phyloP scores from a whole-genome alignment of 768 basidiomycete genomes.

The Agaricus subrufescens region DNA sequence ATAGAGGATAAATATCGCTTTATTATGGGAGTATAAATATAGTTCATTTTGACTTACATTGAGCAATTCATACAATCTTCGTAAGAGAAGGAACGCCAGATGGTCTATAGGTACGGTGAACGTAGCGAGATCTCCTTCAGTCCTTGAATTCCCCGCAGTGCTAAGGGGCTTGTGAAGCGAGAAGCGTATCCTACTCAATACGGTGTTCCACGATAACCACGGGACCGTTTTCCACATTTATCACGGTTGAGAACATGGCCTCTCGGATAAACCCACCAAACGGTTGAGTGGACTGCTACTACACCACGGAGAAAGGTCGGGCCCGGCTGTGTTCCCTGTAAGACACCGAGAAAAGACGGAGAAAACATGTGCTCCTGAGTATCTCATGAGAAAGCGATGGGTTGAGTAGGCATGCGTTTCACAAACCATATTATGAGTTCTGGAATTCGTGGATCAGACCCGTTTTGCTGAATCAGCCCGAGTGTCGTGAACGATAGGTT shows the following conservation, averaged over 20 bases:
- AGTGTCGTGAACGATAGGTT: not conserved
- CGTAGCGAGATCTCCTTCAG: too few species aligned
- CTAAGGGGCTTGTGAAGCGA: not conserved
- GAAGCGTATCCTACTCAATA: not conserved
- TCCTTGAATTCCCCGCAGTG: not conserved
- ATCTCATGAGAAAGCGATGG: too few species aligned
- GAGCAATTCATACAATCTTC: not conserved
- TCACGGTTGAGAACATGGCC: not conserved
- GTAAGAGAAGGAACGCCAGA: not conserved
- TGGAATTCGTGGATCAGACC: too few species aligned
- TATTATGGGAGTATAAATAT: not conserved
- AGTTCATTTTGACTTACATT: too few species aligned
- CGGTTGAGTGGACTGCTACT: not conserved
- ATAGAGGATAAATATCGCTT: not conserved
- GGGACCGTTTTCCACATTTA: not conserved
- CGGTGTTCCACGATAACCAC: not conserved
- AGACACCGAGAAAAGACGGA: too few species aligned
- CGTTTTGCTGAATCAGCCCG: too few species aligned
- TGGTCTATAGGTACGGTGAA: not conserved
- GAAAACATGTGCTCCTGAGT: too few species aligned
- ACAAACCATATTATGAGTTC: too few species aligned
- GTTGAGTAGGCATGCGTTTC: too few species aligned
- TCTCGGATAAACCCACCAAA: slow-evolving; percentile 2
- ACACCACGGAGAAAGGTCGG: not conserved
- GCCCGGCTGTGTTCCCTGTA: too few species aligned